A percentile compares a stretch with the other conserved stretches of the same genome.
Conservation (phyloP, 768 basidiomycete genomes). For the Boletus vinaceobasis region DNA sequence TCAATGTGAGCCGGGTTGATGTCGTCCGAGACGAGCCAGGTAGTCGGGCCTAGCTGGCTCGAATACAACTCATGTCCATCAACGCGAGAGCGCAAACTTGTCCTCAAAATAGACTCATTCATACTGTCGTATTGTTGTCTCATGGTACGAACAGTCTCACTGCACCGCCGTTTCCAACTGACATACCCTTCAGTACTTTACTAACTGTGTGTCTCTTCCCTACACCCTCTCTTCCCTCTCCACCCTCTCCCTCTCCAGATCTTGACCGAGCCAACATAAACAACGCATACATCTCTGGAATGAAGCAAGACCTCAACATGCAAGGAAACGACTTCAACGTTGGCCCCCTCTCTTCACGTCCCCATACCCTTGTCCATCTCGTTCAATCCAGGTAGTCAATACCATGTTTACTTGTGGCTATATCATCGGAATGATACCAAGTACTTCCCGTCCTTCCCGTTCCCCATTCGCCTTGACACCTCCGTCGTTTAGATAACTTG, state of each 20-base stretch:
- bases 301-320: slow-evolving; percentile 71
- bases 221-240: not conserved
- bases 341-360: slow-evolving; percentile 3
- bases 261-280: slow-evolving; percentile 65
- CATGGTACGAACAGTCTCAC: slow-evolving; percentile 40
- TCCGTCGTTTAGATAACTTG: slow-evolving; percentile 48
- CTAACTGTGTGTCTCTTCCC: slow-evolving; percentile 46
- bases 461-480: not conserved
- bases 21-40: no score
- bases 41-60: no score
- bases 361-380: not conserved
- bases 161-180: slow-evolving; percentile 9
- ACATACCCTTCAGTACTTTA: slow-evolving; percentile 49
- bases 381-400: slow-evolving; percentile 50
- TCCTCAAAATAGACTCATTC: slow-evolving; percentile 64
- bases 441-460: slow-evolving; percentile 29
- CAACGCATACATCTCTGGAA: slow-evolving; percentile 78
- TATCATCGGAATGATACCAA: slow-evolving; percentile 71
- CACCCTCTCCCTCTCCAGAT: slow-evolving; percentile 35
- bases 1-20: no score
- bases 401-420: slow-evolving; percentile 74
- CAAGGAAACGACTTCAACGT: slow-evolving; percentile 62
- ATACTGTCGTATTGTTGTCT: slow-evolving; percentile 70
- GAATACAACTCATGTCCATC: no score
- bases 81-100: slow-evolving; percentile 48